Evolutionary conservation across 352 stramenopile species (phyloP), one percentile per base, ranked within the genome.

Genomic region (Phytophthora pistaciae): DNA sequence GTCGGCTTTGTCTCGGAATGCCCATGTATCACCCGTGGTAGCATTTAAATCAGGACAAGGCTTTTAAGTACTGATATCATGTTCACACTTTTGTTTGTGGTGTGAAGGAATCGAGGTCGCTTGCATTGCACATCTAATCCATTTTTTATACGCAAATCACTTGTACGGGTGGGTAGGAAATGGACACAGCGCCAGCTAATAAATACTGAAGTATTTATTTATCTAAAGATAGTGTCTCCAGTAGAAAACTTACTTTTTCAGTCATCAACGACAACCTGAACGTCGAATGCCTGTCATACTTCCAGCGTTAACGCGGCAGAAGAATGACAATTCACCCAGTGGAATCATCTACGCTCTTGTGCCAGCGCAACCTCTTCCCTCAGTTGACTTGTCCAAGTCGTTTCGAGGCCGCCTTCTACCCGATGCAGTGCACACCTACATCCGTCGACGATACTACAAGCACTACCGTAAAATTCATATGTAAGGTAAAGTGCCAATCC

Each of bases 371-470:
- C n/a, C 66, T 16, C 70, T 84, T 40, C 77, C 77, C 10, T 21
- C 64, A 14, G 57, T 80, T 40, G 74, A 84, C 23, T 60, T 84
- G 25, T 80, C 70, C 56, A 78, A 77, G 20, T 82, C 77, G 25
- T 66, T 84, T 42, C 75, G 75, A 49, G 73, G 60, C 21, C 68
- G 65, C 27, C 70, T 74, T 36, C 38, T 84, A n/a, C 67, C 70
- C 1, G 9, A 18, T 6, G 64, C 18, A 23, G 5, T 80, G 6
- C 60, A 80, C 36, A 62, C 60, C 2, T 54, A 20, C 72, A 38
- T 78, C 58, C 55, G 23, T 52, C 27, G 58, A 9, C 50, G 29
- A 48, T 81, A 48, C 70, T 84, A 61, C 20, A 62, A 63, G 21
- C 16, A 68, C 63, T 70, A 79, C 33, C 57, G 50, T 20, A 10